These are phyloP conservation scores for Epichloe gansuensis DNA, from an alignment of 2,329 filamentous ascomycete genomes.

Conservation along the genomic window DNA sequence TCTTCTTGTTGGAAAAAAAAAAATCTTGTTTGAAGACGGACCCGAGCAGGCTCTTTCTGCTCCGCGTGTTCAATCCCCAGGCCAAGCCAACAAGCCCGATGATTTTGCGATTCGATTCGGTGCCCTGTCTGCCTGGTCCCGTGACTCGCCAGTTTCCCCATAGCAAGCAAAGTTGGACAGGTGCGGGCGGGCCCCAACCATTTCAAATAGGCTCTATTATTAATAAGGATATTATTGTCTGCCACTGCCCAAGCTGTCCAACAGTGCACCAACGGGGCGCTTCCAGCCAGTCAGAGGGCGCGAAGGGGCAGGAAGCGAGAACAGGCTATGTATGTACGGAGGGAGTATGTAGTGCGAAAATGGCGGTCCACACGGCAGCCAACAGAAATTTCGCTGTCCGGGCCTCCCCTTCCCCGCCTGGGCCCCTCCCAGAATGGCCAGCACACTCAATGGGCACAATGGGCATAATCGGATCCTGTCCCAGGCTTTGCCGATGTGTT, in stretches of 20 bases:
- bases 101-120: neutral
- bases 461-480: slow-evolving; percentile 4
- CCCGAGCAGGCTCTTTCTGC: no score
- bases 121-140: neutral
- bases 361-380: neutral
- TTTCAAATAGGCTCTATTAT: no score
- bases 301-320: neutral
- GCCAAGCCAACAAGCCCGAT: no score
- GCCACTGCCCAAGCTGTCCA: neutral
- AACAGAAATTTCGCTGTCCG: neutral
- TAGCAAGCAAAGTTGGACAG: neutral
- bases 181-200: neutral
- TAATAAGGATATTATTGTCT: no score
- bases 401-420: neutral
- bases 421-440: neutral
- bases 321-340: no score
- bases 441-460: slow-evolving; percentile 1
- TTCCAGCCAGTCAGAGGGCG: slow-evolving; percentile 1
- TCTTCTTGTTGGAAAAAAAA: no score
- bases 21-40: no score
- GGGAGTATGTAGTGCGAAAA: slow-evolving; percentile 1
- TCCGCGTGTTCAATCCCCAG: no score
- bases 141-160: neutral
- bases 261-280: neutral
- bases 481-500: slow-evolving; percentile 6